These are phyloP conservation scores for Porogramme epimiltina DNA, from an alignment of 1,284 basidiomycete genomes.

Conservation along the genomic window DNA sequence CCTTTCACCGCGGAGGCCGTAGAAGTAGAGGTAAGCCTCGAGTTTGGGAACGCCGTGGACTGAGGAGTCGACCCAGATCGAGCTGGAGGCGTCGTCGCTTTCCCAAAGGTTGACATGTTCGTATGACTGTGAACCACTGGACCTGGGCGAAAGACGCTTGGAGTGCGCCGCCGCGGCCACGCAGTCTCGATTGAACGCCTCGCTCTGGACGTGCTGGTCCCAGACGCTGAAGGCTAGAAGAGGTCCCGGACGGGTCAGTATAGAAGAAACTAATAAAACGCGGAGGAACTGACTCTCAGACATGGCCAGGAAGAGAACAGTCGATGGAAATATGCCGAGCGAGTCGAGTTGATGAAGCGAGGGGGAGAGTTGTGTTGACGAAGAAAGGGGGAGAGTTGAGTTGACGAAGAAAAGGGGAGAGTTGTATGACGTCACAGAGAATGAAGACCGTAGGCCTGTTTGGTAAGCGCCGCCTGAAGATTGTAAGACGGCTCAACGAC, in stretches of 20 bases:
- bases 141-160: neutral
- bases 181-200: neutral
- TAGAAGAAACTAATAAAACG: neutral
- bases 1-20: neutral
- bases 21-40: slow-evolving; percentile 4
- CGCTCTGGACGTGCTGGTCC: neutral
- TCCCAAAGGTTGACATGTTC: neutral
- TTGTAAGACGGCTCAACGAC: too few relatives aligned
- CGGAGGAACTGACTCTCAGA: neutral
- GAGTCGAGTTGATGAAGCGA: too few relatives aligned
- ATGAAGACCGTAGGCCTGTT: too few relatives aligned
- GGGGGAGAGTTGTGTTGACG: too few relatives aligned
- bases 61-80: neutral
- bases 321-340: too few relatives aligned
- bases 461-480: too few relatives aligned
- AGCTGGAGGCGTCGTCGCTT: neutral
- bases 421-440: too few relatives aligned
- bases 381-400: too few relatives aligned
- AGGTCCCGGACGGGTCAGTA: neutral
- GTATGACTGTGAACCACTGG: neutral
- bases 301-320: too few relatives aligned
- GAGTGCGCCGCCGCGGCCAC: neutral
- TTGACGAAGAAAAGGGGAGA: too few relatives aligned
- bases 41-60: slow-evolving; percentile 2
- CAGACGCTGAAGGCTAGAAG: neutral